Conservation (phyloP, 2,329 filamentous ascomycete genomes). For the Leptographium galeiforme region DNA sequence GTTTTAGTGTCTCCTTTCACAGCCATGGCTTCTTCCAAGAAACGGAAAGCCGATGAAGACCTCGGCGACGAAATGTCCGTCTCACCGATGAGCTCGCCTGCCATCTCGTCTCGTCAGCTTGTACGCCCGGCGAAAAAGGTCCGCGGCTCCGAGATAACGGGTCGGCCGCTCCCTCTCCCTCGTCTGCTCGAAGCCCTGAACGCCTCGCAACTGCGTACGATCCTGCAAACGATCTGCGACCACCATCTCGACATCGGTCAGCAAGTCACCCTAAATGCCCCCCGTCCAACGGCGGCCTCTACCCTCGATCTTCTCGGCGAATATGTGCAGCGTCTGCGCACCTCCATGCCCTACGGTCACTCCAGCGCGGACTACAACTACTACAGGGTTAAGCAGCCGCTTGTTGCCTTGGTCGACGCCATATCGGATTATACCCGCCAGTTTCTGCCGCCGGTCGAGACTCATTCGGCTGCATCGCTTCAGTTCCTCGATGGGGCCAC, state of each 20-base stretch:
- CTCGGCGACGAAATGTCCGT: slow-evolving; percentile 82
- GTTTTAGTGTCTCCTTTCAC: slow-evolving; percentile 34
- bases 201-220: slow-evolving; percentile 65
- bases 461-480: slow-evolving; percentile 69
- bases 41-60: slow-evolving; percentile 80
- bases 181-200: slow-evolving; percentile 92
- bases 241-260: slow-evolving; percentile 73
- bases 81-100: slow-evolving; percentile 73
- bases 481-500: slow-evolving; percentile 84
- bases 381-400: slow-evolving; percentile 73
- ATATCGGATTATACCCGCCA: slow-evolving; percentile 90
- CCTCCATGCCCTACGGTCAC: slow-evolving; percentile 75
- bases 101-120: slow-evolving; percentile 55
- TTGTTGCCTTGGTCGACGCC: slow-evolving; percentile 73
- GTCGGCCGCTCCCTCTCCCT: slow-evolving; percentile 40
- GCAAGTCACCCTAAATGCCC: slow-evolving; percentile 72
- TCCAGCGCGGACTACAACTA: slow-evolving; percentile 86
- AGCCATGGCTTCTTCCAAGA: slow-evolving; percentile 42
- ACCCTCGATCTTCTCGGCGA: slow-evolving; percentile 68
- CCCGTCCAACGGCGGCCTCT: slow-evolving; percentile 71
- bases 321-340: slow-evolving; percentile 67
- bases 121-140: slow-evolving; percentile 51
- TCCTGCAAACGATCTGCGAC: slow-evolving; percentile 86
- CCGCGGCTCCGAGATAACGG: slow-evolving; percentile 49
- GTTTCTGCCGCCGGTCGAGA: slow-evolving; percentile 83